Conservation (phyloP, 2,329 filamentous ascomycete species). For the Immersiporthe knoxdaviesiana region DNA sequence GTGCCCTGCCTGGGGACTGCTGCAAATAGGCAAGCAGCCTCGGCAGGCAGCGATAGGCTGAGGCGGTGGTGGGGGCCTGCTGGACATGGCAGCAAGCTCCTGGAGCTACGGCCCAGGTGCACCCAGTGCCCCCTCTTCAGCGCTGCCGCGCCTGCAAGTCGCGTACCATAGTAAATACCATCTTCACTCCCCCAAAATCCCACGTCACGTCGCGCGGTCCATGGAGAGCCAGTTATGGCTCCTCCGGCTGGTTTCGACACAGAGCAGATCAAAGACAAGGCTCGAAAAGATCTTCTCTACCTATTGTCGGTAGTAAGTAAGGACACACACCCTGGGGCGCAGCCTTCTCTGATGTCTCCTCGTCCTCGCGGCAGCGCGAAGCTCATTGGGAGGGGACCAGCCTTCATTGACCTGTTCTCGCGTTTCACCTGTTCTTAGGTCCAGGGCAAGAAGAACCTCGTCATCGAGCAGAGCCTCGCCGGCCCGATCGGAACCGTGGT, state of each 20-base stretch:
- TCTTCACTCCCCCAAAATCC: constrained; percentile 6
- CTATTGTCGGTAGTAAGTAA: constrained; percentile 91
- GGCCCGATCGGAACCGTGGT: constrained; percentile 89
- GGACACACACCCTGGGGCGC: constrained; percentile 29
- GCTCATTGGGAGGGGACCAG: constrained; percentile 25
- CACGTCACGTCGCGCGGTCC: constrained; percentile 33
- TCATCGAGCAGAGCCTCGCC: constrained; percentile 88
- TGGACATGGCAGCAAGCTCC: constrained; percentile 8
- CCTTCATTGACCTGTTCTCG: constrained; percentile 26
- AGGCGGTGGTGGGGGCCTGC: neutral
- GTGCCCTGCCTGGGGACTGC: neutral
- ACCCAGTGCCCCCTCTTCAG: neutral
- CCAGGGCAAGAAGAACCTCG: constrained; percentile 96
- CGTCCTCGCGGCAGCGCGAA: constrained; percentile 11
- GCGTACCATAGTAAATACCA: neutral
- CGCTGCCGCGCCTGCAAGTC: neutral
- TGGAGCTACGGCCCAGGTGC: neutral
- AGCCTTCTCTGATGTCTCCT: neutral
- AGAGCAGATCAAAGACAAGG: constrained; percentile 77
- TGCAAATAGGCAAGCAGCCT: neutral
- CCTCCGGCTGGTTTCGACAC: constrained; percentile 73
- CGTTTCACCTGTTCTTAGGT: constrained; percentile 60
- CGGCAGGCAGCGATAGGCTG: constrained; percentile 12
- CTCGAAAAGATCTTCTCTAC: constrained; percentile 84
- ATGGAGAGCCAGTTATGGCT: constrained; percentile 67